Base-by-base conservation (phyloP, 306 rosid species). In the Acmispon strigosus region DNA sequence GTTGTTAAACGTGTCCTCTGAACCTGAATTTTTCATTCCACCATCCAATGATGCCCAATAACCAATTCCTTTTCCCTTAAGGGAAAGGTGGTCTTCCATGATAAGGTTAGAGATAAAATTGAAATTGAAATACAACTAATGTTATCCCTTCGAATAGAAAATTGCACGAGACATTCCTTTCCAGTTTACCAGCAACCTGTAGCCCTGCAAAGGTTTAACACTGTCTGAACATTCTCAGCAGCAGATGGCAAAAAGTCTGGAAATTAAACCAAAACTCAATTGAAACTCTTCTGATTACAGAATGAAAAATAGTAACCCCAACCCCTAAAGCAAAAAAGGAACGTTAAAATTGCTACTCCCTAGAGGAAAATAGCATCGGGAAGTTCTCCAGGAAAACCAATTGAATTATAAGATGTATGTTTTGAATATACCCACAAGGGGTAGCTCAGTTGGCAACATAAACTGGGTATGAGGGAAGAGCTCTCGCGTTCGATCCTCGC, bases 1-100 rank as follows among this genome's bases (percentile, higher is more conserved):
- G 82, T 68, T 86, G 72, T 29, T 73, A 58, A 83, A 76, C 75
- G 80, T 61, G 22, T 90, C 96, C 51, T 90, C 97, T 6, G 82
- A 74, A 41, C 72, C 55, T 20, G 62, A 16, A 73, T 61, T 82
- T 72, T 80, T 83, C 73, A 70, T 64, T 62, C 79, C 91, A 62
- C 47, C 84, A 11, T 83, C 96, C 19, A 82, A 61, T 1, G 84
- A 43, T 17, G 66, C 74, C 88, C 87, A 87, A 77, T 53, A 72
- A 29, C 76, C 86, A 44, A 44, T 68, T 32, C 77, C 91, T 50
- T 78, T 80, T 48, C 71, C 92, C 51, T 78, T 69, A 2, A 81
- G 41, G 4, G 78, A 72, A 81, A 80, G 72, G 45, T 83, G 86
- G 49, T 78, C 53, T 44, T 87, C 92, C 97, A 91, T 84, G 70